Evolutionary conservation across 305 asterid species (phyloP).

Genomic region (Fraxinus velutina): DNA sequence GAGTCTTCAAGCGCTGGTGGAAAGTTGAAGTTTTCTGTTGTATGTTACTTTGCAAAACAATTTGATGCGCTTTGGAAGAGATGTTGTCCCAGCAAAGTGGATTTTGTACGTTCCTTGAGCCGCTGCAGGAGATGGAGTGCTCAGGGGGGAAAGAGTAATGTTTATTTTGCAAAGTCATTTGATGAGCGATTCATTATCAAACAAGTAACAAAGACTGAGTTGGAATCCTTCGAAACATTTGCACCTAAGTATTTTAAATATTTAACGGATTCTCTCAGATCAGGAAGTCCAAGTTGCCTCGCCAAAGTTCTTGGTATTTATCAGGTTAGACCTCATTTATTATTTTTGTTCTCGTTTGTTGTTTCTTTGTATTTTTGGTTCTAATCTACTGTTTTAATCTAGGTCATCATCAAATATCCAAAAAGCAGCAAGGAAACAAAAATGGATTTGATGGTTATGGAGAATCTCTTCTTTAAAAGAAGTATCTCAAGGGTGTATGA

Average conservation of each 20-base stretch:
- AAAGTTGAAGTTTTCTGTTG: constrained; percentile 68
- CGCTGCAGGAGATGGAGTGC: constrained; percentile 90
- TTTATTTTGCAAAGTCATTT: constrained; percentile 77
- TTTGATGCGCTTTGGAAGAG: constrained; percentile 71
- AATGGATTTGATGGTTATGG: constrained; percentile 96
- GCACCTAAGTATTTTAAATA: constrained; percentile 74
- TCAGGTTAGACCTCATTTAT: constrained; percentile 52
- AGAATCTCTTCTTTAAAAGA: constrained; percentile 80
- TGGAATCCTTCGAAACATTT: constrained; percentile 90
- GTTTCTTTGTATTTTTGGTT: not conserved
- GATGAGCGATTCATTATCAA: constrained; percentile 86
- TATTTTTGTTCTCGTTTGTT: not conserved
- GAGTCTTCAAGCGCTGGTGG: constrained; percentile 47
- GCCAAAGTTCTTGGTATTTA: constrained; percentile 90
- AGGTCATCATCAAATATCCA: constrained; percentile 63
- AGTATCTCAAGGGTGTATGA: constrained; percentile 73
- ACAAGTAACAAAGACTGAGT: constrained; percentile 88
- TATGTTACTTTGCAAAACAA: constrained; percentile 74
- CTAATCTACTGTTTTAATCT: constrained; percentile 10
- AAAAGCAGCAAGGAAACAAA: constrained; percentile 84
- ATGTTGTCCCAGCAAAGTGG: constrained; percentile 70
- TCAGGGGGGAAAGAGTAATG: constrained; percentile 95
- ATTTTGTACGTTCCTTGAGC: constrained; percentile 71
- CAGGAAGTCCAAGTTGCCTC: constrained; percentile 88
- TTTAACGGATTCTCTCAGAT: constrained; percentile 54